phyloP scores from a whole-genome alignment of 257 asterid genomes.

The Ilex aquifolium region DNA sequence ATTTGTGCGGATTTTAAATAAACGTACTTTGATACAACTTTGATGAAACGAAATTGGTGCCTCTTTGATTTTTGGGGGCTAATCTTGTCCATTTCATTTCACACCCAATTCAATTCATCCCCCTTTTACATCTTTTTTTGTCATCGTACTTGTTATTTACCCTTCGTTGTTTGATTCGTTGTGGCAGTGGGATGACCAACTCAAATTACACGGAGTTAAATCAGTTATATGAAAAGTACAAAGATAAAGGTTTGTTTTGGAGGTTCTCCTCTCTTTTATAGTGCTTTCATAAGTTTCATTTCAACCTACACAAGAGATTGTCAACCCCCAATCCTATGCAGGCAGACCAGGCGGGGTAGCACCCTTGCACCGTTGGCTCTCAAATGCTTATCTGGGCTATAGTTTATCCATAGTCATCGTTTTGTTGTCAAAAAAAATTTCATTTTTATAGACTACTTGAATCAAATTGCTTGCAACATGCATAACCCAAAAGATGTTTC shows the following conservation, averaged over 20 bases:
- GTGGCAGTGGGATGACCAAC: slow-evolving; percentile 79
- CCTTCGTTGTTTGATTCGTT: slow-evolving; percentile 3
- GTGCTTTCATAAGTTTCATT: neutral
- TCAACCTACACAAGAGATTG: neutral
- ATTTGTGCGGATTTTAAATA: too few species aligned
- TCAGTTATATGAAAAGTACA: slow-evolving; percentile 58
- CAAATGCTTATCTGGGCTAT: neutral
- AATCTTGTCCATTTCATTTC: too few species aligned
- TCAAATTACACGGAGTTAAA: slow-evolving; percentile 76
- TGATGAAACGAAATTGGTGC: too few species aligned
- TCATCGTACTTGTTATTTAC: neutral
- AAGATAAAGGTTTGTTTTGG: slow-evolving; percentile 47
- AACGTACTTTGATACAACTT: too few species aligned
- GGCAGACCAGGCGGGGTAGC: neutral
- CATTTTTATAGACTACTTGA: too few species aligned
- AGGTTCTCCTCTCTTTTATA: neutral
- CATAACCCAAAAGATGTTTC: neutral
- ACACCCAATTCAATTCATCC: too few species aligned
- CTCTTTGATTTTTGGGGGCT: too few species aligned
- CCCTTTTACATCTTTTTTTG: neutral
- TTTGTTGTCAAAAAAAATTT: neutral
- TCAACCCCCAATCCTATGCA: neutral
- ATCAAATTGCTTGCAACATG: neutral
- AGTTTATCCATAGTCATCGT: neutral
- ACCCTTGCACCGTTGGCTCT: neutral